phyloP scores from a whole-genome alignment of 2,329 filamentous ascomycete genomes.

The Grosmannia serpens region DNA sequence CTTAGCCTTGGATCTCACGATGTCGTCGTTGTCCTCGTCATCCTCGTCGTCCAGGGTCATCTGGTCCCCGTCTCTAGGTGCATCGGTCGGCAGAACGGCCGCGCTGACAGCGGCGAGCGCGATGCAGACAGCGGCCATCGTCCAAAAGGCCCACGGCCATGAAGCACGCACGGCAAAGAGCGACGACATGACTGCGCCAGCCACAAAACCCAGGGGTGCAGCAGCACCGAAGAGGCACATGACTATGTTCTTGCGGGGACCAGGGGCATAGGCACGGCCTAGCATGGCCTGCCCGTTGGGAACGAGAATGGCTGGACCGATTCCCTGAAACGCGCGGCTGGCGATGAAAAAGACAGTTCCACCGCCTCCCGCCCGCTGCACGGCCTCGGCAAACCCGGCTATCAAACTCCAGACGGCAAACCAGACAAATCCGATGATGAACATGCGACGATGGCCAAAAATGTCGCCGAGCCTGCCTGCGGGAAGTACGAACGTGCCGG shows the following conservation, averaged over 20 bases:
- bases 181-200: conserved; percentile 28
- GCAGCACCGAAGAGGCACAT: conserved; percentile 41
- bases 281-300: conserved; percentile 57
- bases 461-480: conserved; percentile 45
- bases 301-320: conserved; percentile 50
- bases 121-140: conserved; percentile 14
- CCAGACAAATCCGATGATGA: conserved; percentile 43
- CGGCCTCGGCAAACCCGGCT: conserved; percentile 27
- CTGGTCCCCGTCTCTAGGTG: neutral
- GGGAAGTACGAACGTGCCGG: conserved; percentile 46
- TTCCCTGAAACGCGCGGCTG: conserved; percentile 18
- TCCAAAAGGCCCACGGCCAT: conserved; percentile 39
- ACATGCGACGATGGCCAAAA: conserved; percentile 44
- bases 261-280: conserved; percentile 44
- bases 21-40: neutral
- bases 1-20: neutral
- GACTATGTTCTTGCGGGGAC: conserved; percentile 46
- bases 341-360: conserved; percentile 17
- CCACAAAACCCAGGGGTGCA: conserved; percentile 33
- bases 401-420: conserved; percentile 40
- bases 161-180: conserved; percentile 26
- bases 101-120: conserved; percentile 13
- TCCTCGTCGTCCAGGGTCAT: neutral
- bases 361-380: conserved; percentile 8
- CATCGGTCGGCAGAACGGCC: conserved; percentile 14